Evolutionary conservation across 148 eudicot genomes (phyloP).

Genomic region (Vaccinium macrocarpon): DNA sequence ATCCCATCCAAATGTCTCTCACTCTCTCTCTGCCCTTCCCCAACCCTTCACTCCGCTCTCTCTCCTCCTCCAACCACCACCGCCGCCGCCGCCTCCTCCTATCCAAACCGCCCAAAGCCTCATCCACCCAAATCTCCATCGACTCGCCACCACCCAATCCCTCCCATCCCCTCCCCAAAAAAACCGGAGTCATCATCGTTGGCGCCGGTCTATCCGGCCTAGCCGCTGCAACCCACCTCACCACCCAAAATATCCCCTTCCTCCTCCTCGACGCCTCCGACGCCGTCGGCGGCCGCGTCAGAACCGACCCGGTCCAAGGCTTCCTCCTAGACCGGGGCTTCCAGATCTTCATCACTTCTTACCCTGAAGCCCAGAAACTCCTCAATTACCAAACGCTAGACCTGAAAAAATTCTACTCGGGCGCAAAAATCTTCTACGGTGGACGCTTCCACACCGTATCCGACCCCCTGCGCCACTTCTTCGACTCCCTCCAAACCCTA

Average conservation of each 20-base stretch:
- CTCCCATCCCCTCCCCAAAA: background rate
- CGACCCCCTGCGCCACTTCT: conserved; percentile 72
- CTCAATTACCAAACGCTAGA: conserved; percentile 59
- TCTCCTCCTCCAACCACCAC: conserved; percentile 15
- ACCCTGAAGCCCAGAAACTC: conserved; percentile 69
- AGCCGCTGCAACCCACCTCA: conserved; percentile 71
- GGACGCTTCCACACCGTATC: conserved; percentile 72
- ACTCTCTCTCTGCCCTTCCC: conserved; percentile 27
- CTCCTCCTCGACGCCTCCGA: conserved; percentile 80
- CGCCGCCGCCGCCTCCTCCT: conserved; percentile 17
- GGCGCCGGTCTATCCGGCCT: conserved; percentile 94
- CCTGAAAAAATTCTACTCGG: conserved; percentile 79
- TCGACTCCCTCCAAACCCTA: conserved; percentile 46
- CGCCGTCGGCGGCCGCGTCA: conserved; percentile 91
- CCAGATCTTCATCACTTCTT: conserved; percentile 94
- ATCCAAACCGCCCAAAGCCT: conserved; percentile 22
- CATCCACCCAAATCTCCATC: conserved; percentile 28
- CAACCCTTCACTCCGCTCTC: conserved; percentile 14
- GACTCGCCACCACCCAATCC: conserved; percentile 20
- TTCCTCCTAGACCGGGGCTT: conserved; percentile 94
- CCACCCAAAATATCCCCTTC: conserved; percentile 51
- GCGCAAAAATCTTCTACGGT: conserved; percentile 57
- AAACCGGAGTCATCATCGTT: conserved; percentile 51
- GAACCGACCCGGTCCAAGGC: conserved; percentile 77
- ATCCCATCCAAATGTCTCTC: conserved; percentile 23